A percentile compares a stretch with the other conserved stretches of the same genome.
phyloP scores from a whole-genome alignment of 768 basidiomycete species.

The Saitozyma podzolica region DNA sequence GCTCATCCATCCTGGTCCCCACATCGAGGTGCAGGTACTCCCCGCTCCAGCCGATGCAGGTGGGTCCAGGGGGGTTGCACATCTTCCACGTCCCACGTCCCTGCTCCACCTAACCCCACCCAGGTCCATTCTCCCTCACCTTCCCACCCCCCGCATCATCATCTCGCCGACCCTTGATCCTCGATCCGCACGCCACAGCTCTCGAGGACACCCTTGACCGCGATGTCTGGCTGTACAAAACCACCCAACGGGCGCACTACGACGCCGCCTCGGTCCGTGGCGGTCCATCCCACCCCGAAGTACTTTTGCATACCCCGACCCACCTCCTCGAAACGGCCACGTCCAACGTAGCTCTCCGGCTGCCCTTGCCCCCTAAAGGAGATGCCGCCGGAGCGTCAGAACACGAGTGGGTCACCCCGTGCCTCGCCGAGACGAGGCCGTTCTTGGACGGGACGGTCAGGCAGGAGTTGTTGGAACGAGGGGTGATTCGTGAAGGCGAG shows the following conservation, averaged over 20 bases:
- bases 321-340: slow-evolving; percentile 39
- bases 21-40: slow-evolving; percentile 25
- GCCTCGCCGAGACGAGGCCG: neutral
- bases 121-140: slow-evolving; percentile 19
- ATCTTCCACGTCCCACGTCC: slow-evolving; percentile 3
- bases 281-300: slow-evolving; percentile 30
- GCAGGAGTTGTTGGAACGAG: slow-evolving; percentile 26
- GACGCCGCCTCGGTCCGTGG: slow-evolving; percentile 24
- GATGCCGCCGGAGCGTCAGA: neutral
- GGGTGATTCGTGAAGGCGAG: slow-evolving; percentile 30
- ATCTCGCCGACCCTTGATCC: neutral
- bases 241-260: slow-evolving; percentile 30
- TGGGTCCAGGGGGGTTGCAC: neutral
- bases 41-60: slow-evolving; percentile 28
- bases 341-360: slow-evolving; percentile 39
- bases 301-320: slow-evolving; percentile 29
- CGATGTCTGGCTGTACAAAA: slow-evolving; percentile 37
- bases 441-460: slow-evolving; percentile 42
- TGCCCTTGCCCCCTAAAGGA: slow-evolving; percentile 3
- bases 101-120: neutral
- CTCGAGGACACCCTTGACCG: slow-evolving; percentile 6
- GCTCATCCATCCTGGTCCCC: slow-evolving; percentile 19
- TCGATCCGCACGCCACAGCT: slow-evolving; percentile 13
- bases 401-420: slow-evolving; percentile 33
- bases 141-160: slow-evolving; percentile 2